Conservation (phyloP, 148 eudicot genomes). For the Rhododendron williamsianum region DNA sequence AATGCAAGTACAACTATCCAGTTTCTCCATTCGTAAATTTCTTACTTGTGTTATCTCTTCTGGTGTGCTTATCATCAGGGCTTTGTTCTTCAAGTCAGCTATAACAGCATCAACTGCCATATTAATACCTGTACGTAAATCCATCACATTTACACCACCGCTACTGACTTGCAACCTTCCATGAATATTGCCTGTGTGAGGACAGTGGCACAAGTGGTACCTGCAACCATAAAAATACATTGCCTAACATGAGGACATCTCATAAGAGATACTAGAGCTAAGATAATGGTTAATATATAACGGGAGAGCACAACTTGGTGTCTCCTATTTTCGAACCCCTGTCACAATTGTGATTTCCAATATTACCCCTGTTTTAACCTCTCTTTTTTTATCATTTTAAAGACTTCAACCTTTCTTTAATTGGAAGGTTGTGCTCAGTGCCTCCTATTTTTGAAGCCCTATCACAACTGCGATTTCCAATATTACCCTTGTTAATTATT, state of each 20-base stretch:
- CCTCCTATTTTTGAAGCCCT: no score
- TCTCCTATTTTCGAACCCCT: no score
- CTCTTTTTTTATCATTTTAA: no score
- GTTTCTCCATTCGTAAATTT: background rate
- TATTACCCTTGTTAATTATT: no score
- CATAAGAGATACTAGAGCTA: background rate
- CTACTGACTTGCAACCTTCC: conserved; percentile 93
- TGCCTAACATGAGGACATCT: background rate
- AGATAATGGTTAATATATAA: background rate
- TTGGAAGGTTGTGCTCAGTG: no score
- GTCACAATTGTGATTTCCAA: no score
- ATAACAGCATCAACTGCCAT: conserved; percentile 89
- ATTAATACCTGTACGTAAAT: conserved; percentile 83
- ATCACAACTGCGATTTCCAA: no score
- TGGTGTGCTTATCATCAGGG: conserved; percentile 90
- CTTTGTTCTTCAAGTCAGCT: conserved; percentile 66
- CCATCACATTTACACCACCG: conserved; percentile 93
- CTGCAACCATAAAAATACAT: conserved; percentile 31
- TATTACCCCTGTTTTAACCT: no score
- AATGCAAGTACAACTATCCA: background rate
- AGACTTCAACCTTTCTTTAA: no score
- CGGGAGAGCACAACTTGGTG: no score
- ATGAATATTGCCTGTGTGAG: conserved; percentile 82
- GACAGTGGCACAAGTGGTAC: conserved; percentile 98
- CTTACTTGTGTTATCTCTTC: conserved; percentile 93